Conservation (phyloP, 257 asterid species). For the Apocynum venetum region DNA sequence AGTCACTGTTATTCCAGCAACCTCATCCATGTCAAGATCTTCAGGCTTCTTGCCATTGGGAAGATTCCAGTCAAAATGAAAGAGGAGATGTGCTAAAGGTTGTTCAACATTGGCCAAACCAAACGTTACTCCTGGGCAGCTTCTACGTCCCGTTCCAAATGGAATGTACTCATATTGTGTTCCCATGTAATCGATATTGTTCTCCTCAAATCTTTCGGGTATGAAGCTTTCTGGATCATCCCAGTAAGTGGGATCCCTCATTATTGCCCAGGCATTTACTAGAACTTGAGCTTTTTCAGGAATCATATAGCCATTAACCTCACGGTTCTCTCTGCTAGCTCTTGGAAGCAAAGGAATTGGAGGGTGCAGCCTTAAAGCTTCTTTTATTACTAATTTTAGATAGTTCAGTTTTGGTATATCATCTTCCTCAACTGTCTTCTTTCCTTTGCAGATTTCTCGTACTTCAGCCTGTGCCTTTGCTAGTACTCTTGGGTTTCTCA, state of each 20-base stretch:
- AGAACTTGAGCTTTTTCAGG: not conserved
- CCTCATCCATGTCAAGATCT: not conserved
- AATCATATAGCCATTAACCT: not conserved
- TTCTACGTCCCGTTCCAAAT: not conserved
- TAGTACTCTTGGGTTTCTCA: constrained; percentile 29
- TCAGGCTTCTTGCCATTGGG: not conserved
- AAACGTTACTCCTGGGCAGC: not conserved
- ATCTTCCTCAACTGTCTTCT: constrained; percentile 16
- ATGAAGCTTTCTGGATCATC: not conserved
- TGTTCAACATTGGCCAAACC: not conserved
- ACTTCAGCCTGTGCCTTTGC: constrained; percentile 36
- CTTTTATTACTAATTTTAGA: not conserved
- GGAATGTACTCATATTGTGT: not conserved
- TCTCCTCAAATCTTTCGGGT: not conserved
- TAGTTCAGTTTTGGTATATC: constrained; percentile 10
- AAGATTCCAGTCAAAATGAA: not conserved
- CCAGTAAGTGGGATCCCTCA: not conserved
- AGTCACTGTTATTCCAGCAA: not conserved
- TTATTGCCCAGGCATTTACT: not conserved
- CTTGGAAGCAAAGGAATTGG: not conserved
- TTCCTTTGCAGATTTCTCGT: constrained; percentile 18
- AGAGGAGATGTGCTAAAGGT: not conserved
- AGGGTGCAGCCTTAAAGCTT: not conserved
- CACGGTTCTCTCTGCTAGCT: not conserved
- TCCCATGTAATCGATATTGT: not conserved